These are phyloP conservation scores for Penicillium crustosum DNA, from an alignment of 2,329 filamentous ascomycete genomes.

Conservation along the genomic window DNA sequence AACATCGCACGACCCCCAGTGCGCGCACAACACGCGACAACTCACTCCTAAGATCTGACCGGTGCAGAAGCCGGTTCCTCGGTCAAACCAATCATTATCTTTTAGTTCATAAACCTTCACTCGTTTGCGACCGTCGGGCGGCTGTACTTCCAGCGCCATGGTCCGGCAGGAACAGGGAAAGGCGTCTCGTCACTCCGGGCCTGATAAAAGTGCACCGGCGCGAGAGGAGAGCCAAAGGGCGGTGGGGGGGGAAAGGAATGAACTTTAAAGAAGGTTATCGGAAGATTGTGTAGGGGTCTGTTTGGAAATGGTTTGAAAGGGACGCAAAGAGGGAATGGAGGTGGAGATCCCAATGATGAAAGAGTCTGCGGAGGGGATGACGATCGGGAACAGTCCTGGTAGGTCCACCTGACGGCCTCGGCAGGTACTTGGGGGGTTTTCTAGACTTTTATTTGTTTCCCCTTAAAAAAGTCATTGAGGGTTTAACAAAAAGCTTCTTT, in stretches of 20 bases:
- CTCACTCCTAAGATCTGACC: conserved; percentile 73
- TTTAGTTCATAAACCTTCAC: conserved; percentile 99
- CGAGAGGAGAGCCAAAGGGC: conserved; percentile 31
- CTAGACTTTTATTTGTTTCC: not conserved
- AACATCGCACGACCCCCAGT: conserved; percentile 14
- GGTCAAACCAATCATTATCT: conserved; percentile 98
- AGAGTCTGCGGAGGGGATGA: conserved; percentile 29
- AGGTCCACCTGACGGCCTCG: conserved; percentile 35
- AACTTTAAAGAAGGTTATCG: conserved; percentile 12
- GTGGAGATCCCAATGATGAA: conserved; percentile 25
- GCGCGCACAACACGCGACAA: conserved; percentile 23
- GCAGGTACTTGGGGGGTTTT: conserved; percentile 18
- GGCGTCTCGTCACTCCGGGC: conserved; percentile 42
- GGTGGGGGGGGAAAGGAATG: not conserved
- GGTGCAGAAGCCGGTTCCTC: conserved; percentile 92
- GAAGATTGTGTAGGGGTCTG: conserved; percentile 11
- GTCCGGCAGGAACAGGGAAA: conserved; percentile 35
- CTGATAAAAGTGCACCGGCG: conserved; percentile 33
- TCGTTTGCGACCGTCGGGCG: conserved; percentile 57
- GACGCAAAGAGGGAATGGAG: conserved; percentile 13
- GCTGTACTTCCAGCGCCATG: conserved; percentile 51
- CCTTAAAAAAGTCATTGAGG: conserved; percentile 1
- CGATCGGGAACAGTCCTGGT: conserved; percentile 14
- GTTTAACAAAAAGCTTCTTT: conserved; percentile 6
- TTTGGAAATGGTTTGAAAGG: conserved; percentile 18